Evolutionary conservation across 2,329 filamentous ascomycete species (phyloP), one percentile per base, ranked within the genome.

Genomic region (Colletotrichum tabaci): DNA sequence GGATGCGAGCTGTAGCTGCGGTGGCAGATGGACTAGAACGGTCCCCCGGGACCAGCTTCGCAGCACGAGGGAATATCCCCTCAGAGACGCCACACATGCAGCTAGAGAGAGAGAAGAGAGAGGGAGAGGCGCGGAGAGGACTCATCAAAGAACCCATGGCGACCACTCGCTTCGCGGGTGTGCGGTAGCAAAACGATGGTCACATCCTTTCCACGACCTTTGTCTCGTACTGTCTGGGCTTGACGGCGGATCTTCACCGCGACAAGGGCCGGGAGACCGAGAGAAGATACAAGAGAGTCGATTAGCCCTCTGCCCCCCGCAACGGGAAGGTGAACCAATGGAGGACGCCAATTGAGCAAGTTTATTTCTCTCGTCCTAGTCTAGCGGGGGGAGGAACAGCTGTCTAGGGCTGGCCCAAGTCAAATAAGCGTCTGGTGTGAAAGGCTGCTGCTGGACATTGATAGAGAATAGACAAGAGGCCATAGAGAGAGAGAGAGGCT

Each of bases 291-390:
- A 61, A 46, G 6, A 13, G 50, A 50, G 16, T 8, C 18, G 35
- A 13, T 12, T 42, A 13, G 4, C 38, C 30, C 30, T 30, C 30
- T 26, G 15, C 13, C n/a, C 42, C 49, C 60, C 61, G 64, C 49
- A 52, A 58, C 23, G 21, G 65, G 40, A 61, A 61, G 53, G 61
- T 50, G 42, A 57, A 9, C 72, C 72, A 73, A 72, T 73, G n/a
- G 61, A 60, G 26, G 63, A 40, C 68, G 68, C 73, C 73, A 75
- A 75, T 74, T 76, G 75, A 77, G 76, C 76, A 77, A 75, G 74
- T 74, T 74, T 64, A 42, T 63, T 60, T 60, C 26, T 18, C 35
- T 18, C 13, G 46, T n/a, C 60, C 52, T 46, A 9, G 47, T 35
- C 21, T 67, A 49, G 60, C 52, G 26, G 50, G 26, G 38, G 16